A percentile compares a stretch with the other conserved stretches of the same genome.
Evolutionary conservation across 768 basidiomycete genomes (phyloP).

Genomic region (Gautieria morchelliformis): DNA sequence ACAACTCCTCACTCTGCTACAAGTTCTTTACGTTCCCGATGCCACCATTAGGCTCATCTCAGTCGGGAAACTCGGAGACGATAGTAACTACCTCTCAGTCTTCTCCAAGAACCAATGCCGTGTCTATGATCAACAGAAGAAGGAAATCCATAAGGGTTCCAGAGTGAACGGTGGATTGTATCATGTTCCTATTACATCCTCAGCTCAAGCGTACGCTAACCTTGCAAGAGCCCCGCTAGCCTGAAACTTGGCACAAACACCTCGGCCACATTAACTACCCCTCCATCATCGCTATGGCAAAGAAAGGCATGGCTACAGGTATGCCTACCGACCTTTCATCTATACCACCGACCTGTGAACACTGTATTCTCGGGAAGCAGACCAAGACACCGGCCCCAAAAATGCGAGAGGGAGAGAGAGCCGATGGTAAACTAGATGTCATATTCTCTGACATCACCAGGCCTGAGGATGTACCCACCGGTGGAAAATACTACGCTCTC

Average conservation of each 20-base stretch:
- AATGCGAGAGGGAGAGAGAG: background rate
- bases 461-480: conserved; percentile 11
- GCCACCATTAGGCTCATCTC: conserved; percentile 13
- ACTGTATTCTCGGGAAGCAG: conserved; percentile 32
- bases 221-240: background rate
- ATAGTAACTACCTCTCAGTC: no score
- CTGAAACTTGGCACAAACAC: conserved; percentile 19
- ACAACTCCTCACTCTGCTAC: conserved; percentile 1
- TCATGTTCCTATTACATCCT: background rate
- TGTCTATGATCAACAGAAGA: no score
- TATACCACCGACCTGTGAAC: conserved; percentile 21
- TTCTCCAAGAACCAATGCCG: no score
- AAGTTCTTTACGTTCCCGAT: conserved; percentile 15
- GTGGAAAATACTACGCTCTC: conserved; percentile 6
- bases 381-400: conserved; percentile 22
- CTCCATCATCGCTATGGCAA: background rate
- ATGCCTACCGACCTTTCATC: conserved; percentile 16
- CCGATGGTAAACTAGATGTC: no score
- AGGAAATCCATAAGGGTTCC: no score
- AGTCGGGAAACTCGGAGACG: conserved; percentile 4
- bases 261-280: conserved; percentile 17
- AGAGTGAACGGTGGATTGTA: background rate
- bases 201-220: no score
- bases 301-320: conserved; percentile 9
- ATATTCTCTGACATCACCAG: conserved; percentile 10